Evolutionary conservation across 805 yeast genomes (phyloP).

Genomic region (Metschnikowia proteae): DNA sequence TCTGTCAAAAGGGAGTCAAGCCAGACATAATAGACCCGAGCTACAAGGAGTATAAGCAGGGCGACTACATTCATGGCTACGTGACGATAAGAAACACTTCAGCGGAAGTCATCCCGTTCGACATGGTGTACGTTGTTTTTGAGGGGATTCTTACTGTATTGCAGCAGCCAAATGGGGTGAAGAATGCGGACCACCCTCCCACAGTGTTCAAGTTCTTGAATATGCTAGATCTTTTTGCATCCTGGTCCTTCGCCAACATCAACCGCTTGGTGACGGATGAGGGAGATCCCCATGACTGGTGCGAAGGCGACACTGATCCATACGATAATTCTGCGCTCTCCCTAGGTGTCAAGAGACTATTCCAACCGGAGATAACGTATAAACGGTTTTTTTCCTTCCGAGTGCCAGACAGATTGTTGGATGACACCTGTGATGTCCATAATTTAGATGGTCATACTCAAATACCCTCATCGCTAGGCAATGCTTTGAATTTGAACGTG

Average conservation of each 20-base stretch:
- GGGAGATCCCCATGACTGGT: constrained; percentile 39
- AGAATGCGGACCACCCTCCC: constrained; percentile 24
- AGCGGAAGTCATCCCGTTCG: constrained; percentile 34
- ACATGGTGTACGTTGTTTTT: constrained; percentile 43
- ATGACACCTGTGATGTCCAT: constrained; percentile 38
- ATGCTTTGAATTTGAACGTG: constrained; percentile 23
- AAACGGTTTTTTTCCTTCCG: constrained; percentile 41
- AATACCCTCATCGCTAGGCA: constrained; percentile 37
- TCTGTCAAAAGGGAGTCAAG: constrained; percentile 37
- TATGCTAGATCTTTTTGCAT: constrained; percentile 43
- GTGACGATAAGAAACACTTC: constrained; percentile 35
- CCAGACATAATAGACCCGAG: constrained; percentile 33
- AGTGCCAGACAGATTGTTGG: constrained; percentile 39
- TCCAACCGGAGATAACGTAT: constrained; percentile 37
- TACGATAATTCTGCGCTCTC: constrained; percentile 34
- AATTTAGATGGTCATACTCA: constrained; percentile 32
- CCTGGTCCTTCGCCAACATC: constrained; percentile 42
- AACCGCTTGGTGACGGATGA: constrained; percentile 27
- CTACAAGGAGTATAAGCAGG: constrained; percentile 34
- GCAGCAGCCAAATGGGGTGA: constrained; percentile 22
- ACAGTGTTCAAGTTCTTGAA: constrained; percentile 37
- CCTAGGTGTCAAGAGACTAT: constrained; percentile 33
- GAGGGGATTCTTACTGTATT: constrained; percentile 34
- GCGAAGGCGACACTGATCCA: constrained; percentile 43
- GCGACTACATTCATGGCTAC: constrained; percentile 42